Evolutionary conservation across 306 rosid species (phyloP), one percentile per base, ranked within the genome.

Genomic region (Trichosanthes truncata): DNA sequence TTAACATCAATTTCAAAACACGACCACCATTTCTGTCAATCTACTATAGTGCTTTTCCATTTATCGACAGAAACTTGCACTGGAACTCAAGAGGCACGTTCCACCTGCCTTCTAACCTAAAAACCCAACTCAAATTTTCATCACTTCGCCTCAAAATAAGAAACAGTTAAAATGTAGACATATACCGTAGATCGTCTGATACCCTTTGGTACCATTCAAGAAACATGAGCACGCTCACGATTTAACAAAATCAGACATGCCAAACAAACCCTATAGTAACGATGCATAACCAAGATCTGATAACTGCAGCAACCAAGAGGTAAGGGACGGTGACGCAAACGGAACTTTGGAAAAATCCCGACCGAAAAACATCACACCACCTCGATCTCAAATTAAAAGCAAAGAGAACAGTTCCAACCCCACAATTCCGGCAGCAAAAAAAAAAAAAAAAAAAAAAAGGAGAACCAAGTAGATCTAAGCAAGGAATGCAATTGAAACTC

Each of bases 391-490:
- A 55, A 81, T 51, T 45, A 38, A 79, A 56, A 15, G 59, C 82
- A 84, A 56, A 14, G 62, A 81, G 63, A 81, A 46, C 73, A 29
- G 71, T 62, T 71, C 63, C 51, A 38, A 31, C 78, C 83, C n/a
- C 38, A 55, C 69, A 68, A 26, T 18, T 38, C 49, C n/a, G 26
- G 26, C 43, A 46, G 46, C 31, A 48, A 35, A 21, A 8, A 29
- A 25, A 20, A 20, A 21, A 8, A 29, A 25, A 20, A 20, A 21
- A 48, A 35, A 21, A 8, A 29, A 25, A 20, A 20, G 14, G 15
- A 75, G 13, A 43, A 40, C 7, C 53, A 36, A 57, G 23, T 41
- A 84, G 90, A 87, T 87, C 86, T 81, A 63, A 46, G 6, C n/a
- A 20, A 9, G 21, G 60, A 69, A 80, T 21, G 78, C 80, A 21